Evolutionary conservation across 1,139 yeast species (phyloP).

Genomic region (Lodderomyces jiufengensis): DNA sequence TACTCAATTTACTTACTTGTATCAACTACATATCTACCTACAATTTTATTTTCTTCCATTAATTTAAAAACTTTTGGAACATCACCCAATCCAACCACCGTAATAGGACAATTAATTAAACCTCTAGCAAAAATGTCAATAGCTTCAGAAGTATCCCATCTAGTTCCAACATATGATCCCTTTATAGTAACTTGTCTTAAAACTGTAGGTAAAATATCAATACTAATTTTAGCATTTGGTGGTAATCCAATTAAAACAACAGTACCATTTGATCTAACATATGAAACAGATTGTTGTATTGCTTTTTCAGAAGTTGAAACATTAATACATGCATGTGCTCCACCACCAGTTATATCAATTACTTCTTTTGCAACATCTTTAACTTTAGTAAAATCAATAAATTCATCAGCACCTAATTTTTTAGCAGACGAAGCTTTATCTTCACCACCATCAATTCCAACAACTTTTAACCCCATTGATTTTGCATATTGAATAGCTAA

Average conservation of each 20-base stretch:
- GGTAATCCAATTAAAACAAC: slow-evolving; percentile 82
- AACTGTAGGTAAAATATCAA: slow-evolving; percentile 64
- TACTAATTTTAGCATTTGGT: slow-evolving; percentile 59
- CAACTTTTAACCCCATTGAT: slow-evolving; percentile 77
- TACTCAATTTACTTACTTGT: slow-evolving; percentile 20
- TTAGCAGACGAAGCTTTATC: slow-evolving; percentile 56
- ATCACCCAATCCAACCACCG: slow-evolving; percentile 60
- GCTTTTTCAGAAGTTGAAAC: slow-evolving; percentile 78
- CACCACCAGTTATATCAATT: slow-evolving; percentile 28
- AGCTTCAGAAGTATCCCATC: slow-evolving; percentile 77
- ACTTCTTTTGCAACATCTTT: slow-evolving; percentile 31
- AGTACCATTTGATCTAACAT: slow-evolving; percentile 72
- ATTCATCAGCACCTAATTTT: slow-evolving; percentile 66
- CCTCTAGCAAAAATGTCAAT: slow-evolving; percentile 70
- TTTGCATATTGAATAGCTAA: slow-evolving; percentile 77
- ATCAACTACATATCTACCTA: slow-evolving; percentile 73
- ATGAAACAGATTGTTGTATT: slow-evolving; percentile 62
- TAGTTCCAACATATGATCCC: slow-evolving; percentile 80
- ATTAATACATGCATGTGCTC: slow-evolving; percentile 75
- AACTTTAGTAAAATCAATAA: slow-evolving; percentile 56
- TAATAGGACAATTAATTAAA: slow-evolving; percentile 63
- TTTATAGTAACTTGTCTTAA: slow-evolving; percentile 60
- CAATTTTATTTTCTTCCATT: slow-evolving; percentile 70
- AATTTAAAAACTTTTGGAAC: slow-evolving; percentile 56
- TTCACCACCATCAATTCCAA: slow-evolving; percentile 74